These are phyloP conservation scores for Coleophoma eucalyptorum DNA, from an alignment of 2,329 filamentous ascomycete species.

Conservation along the genomic window DNA sequence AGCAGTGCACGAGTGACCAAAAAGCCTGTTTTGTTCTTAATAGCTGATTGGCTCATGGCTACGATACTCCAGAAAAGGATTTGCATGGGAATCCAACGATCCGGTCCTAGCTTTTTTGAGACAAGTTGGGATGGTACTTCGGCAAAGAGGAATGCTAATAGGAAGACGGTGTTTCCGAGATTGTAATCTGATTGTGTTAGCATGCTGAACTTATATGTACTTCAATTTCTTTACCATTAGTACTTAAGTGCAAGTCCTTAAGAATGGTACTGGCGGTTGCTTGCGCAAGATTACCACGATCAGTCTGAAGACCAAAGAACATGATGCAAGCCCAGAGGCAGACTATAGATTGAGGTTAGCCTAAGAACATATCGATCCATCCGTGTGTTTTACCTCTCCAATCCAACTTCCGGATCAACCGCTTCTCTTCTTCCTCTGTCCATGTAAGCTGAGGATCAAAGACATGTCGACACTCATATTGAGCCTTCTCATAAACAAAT, in stretches of 20 bases:
- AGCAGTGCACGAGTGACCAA: conserved; percentile 26
- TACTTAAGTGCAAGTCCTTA: conserved; percentile 34
- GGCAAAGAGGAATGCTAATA: conserved; percentile 47
- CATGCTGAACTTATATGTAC: neutral
- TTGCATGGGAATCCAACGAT: conserved; percentile 45
- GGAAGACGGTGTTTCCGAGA: conserved; percentile 51
- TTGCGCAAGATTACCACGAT: conserved; percentile 54
- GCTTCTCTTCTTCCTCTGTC: conserved; percentile 11
- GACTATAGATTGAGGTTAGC: neutral
- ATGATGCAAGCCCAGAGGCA: conserved; percentile 40
- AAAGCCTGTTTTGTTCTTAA: conserved; percentile 40
- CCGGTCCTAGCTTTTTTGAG: conserved; percentile 47
- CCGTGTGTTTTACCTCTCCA: neutral
- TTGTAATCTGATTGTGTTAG: conserved; percentile 18
- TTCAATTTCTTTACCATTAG: neutral
- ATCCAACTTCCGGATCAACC: conserved; percentile 6
- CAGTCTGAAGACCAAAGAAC: conserved; percentile 58
- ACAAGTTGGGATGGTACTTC: conserved; percentile 59
- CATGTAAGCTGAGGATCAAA: conserved; percentile 12
- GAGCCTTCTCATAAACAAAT: conserved; percentile 9
- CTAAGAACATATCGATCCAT: too few relatives aligned
- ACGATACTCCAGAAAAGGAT: conserved; percentile 43
- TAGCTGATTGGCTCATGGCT: neutral
- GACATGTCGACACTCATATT: conserved; percentile 12
- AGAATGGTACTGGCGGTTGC: conserved; percentile 60